These are phyloP conservation scores for Hyphopichia buzzinii DNA, from an alignment of 1,139 yeast species.

Conservation along the genomic window DNA sequence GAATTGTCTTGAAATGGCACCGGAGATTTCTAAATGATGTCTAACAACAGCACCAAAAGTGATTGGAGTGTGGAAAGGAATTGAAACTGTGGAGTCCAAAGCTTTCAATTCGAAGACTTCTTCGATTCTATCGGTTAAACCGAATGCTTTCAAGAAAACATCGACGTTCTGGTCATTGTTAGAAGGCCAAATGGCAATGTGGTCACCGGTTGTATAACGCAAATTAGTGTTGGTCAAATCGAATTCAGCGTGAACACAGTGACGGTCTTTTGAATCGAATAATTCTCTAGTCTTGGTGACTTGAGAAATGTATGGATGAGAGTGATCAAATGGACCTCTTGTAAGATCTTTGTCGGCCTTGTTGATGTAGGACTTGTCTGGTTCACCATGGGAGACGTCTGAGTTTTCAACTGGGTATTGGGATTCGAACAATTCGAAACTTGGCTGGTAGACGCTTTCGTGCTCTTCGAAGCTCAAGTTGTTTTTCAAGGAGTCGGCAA, in stretches of 20 bases:
- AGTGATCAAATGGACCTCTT: constrained; percentile 78
- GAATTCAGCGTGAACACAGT: constrained; percentile 88
- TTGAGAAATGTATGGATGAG: constrained; percentile 82
- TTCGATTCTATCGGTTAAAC: constrained; percentile 52
- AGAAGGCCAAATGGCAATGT: constrained; percentile 92
- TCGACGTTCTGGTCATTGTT: constrained; percentile 75
- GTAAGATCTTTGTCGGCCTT: constrained; percentile 39
- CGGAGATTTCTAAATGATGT: constrained; percentile 87
- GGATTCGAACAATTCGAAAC: constrained; percentile 48
- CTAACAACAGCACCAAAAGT: constrained; percentile 85
- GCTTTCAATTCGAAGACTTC: constrained; percentile 64
- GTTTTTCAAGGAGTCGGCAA: constrained; percentile 65
- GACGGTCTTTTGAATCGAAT: constrained; percentile 63
- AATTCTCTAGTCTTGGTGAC: constrained; percentile 63
- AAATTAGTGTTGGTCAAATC: constrained; percentile 74
- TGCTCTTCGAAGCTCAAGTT: constrained; percentile 69
- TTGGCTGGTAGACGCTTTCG: constrained; percentile 76
- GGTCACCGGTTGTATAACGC: constrained; percentile 93
- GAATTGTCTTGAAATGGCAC: constrained; percentile 89
- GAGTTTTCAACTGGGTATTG: constrained; percentile 27
- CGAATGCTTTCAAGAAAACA: constrained; percentile 62
- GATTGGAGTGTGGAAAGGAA: constrained; percentile 88
- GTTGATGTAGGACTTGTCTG: constrained; percentile 60
- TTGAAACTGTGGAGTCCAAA: constrained; percentile 66
- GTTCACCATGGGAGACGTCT: constrained; percentile 80